Evolutionary conservation across 2,329 filamentous ascomycete species (phyloP).

Genomic region (Aureobasidium lini): DNA sequence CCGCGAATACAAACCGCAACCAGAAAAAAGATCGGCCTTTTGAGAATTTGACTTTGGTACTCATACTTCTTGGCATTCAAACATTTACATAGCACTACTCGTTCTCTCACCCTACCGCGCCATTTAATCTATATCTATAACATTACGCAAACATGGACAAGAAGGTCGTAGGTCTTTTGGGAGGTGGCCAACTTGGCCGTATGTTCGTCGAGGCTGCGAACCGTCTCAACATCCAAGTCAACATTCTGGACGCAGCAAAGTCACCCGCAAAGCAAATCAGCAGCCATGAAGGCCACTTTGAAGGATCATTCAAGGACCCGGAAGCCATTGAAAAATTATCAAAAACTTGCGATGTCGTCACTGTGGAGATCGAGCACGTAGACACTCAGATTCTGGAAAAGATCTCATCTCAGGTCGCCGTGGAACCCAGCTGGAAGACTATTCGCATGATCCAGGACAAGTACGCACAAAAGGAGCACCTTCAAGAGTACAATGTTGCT

Average conservation of each 20-base stretch:
- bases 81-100: neutral
- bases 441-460: conserved; percentile 90
- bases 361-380: conserved; percentile 92
- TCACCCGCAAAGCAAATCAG: conserved; percentile 83
- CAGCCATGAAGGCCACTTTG: conserved; percentile 64
- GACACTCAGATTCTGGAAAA: conserved; percentile 85
- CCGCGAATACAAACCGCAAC: conserved; percentile 9
- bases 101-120: neutral
- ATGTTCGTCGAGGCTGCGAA: conserved; percentile 91
- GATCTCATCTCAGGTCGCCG: conserved; percentile 58
- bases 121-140: conserved; percentile 3
- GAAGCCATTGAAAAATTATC: conserved; percentile 76
- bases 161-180: conserved; percentile 32
- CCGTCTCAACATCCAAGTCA: conserved; percentile 68
- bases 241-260: conserved; percentile 67
- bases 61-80: conserved; percentile 7
- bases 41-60: conserved; percentile 5
- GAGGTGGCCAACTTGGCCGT: conserved; percentile 62
- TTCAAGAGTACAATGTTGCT: conserved; percentile 59
- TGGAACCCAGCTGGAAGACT: conserved; percentile 76
- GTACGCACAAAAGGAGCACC: conserved; percentile 77
- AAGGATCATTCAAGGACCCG: conserved; percentile 81
- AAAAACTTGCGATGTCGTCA: conserved; percentile 67
- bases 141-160: conserved; percentile 19
- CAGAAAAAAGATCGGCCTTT: conserved; percentile 3